These are phyloP conservation scores for Bacidia gigantensis DNA, from an alignment of 495 filamentous ascomycete species.

Conservation along the genomic window DNA sequence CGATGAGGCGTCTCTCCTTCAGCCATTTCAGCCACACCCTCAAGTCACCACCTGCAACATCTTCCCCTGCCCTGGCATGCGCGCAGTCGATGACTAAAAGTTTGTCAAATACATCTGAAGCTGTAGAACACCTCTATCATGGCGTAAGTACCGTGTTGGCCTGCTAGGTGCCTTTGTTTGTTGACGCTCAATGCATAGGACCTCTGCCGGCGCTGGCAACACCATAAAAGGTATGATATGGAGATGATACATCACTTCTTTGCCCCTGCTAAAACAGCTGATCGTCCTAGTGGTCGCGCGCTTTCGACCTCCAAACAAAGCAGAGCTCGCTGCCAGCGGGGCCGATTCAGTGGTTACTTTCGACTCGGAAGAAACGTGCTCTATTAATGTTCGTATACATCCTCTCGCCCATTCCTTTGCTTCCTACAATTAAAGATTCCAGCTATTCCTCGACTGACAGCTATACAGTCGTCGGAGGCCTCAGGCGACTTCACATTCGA, in stretches of 20 bases:
- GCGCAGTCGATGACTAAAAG: no score
- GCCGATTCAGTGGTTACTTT: constrained; percentile 86
- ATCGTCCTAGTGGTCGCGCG: constrained; percentile 66
- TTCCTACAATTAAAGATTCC: not conserved
- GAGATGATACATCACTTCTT: not conserved
- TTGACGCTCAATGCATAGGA: constrained; percentile 11
- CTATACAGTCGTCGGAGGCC: constrained; percentile 62
- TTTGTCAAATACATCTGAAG: not conserved
- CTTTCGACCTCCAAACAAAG: constrained; percentile 91
- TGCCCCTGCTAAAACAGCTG: constrained; percentile 7
- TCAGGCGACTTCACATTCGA: constrained; percentile 89
- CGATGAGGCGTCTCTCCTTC: not conserved
- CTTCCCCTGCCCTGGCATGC: not conserved
- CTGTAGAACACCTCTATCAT: constrained; percentile 4
- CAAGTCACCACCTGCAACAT: not conserved
- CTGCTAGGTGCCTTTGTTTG: not conserved
- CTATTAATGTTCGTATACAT: constrained; percentile 55
- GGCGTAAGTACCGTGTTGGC: constrained; percentile 12
- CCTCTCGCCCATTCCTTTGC: not conserved
- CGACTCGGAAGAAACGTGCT: constrained; percentile 78
- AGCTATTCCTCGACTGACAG: constrained; percentile 6
- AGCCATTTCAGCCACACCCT: not conserved
- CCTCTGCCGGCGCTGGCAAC: constrained; percentile 36
- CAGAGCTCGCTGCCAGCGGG: constrained; percentile 66
- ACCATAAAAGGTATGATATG: constrained; percentile 51